These are phyloP conservation scores for Septoria linicola DNA, from an alignment of 2,329 filamentous ascomycete species.

Conservation along the genomic window DNA sequence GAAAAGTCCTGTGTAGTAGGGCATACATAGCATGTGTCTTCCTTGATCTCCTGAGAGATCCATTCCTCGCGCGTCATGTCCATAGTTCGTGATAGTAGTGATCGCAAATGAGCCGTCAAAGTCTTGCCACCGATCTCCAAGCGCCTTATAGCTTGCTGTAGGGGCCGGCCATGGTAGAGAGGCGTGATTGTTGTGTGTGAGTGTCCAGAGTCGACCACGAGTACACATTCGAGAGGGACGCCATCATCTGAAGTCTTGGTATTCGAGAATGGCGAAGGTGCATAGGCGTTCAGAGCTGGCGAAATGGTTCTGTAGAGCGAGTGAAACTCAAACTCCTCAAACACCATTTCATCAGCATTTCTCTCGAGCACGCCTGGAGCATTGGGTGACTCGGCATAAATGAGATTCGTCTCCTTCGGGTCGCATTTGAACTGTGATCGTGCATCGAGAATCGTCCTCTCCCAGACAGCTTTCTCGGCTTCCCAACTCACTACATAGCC, in stretches of 20 bases:
- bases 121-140: conserved; percentile 91
- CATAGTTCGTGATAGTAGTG: conserved; percentile 87
- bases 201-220: conserved; percentile 88
- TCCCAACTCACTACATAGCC: conserved; percentile 98
- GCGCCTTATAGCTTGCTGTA: conserved; percentile 78
- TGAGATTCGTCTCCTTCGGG: conserved; percentile 74
- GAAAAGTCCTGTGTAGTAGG: conserved; percentile 52
- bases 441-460: conserved; percentile 75
- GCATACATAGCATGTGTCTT: conserved; percentile 75
- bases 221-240: conserved; percentile 53
- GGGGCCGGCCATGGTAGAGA: conserved; percentile 72
- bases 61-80: conserved; percentile 93
- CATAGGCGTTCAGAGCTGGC: conserved; percentile 32
- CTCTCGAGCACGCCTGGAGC: conserved; percentile 75
- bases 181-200: conserved; percentile 91
- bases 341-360: conserved; percentile 93
- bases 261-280: conserved; percentile 35
- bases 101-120: conserved; percentile 87
- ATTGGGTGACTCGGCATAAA: conserved; percentile 85
- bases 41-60: conserved; percentile 95
- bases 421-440: conserved; percentile 56
- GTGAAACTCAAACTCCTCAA: conserved; percentile 93
- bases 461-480: conserved; percentile 92
- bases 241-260: conserved; percentile 37
- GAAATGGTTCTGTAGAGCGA: conserved; percentile 67